Conservation (phyloP, 164 flowering plant genomes). For the Hamamelis virginiana region DNA sequence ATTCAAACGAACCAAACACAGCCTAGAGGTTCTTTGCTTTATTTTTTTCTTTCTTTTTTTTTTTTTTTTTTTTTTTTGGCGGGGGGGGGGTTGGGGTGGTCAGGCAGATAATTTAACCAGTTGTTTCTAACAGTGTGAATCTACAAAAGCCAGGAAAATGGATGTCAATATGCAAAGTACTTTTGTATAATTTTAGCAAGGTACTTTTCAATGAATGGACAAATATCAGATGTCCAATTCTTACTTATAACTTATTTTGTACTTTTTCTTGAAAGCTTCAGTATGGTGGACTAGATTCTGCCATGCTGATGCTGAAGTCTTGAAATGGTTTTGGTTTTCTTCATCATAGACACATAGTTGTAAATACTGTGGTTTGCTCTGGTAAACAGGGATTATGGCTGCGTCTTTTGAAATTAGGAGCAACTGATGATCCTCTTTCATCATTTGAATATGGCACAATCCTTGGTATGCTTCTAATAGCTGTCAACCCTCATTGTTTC, state of each 20-base stretch:
- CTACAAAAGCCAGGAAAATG: too few species aligned
- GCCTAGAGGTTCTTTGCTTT: too few species aligned
- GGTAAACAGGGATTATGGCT: conserved; percentile 83
- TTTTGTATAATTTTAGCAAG: too few species aligned
- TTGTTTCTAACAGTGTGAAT: too few species aligned
- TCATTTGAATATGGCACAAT: conserved; percentile 99
- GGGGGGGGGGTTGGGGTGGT: too few species aligned
- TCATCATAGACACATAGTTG: not conserved
- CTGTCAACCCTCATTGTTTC: not conserved
- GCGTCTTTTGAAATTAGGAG: conserved; percentile 86
- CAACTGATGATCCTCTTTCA: conserved; percentile 98
- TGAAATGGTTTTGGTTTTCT: not conserved
- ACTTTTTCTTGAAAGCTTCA: not conserved
- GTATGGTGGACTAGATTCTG: not conserved
- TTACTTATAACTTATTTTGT: not conserved
- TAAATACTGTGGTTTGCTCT: not conserved
- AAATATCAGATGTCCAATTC: not conserved
- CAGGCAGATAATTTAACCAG: too few species aligned
- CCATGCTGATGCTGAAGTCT: conserved; percentile 2
- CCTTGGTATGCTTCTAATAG: conserved; percentile 58
- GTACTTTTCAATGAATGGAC: too few species aligned
- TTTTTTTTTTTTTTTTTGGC: too few species aligned
- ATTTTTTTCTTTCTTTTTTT: too few species aligned
- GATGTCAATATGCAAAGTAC: too few species aligned
- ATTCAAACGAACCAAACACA: too few species aligned